These are phyloP conservation scores for Volvariella volvacea DNA, from an alignment of 1,284 basidiomycete species.

Conservation along the genomic window DNA sequence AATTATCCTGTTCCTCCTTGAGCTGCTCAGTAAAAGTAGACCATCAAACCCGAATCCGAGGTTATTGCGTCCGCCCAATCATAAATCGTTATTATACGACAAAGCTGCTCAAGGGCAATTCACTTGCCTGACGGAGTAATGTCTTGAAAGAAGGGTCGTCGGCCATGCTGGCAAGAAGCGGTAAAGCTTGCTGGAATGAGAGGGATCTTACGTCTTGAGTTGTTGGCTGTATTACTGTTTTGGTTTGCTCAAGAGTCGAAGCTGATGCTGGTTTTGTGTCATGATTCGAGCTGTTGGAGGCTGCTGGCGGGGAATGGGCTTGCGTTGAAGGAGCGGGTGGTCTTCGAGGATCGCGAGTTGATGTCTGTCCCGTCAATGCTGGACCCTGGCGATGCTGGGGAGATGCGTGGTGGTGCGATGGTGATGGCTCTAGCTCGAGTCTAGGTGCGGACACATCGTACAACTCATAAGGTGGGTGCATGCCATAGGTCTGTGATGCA, in stretches of 20 bases:
- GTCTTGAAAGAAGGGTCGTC: slow-evolving; percentile 43
- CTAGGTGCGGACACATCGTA: too few relatives aligned
- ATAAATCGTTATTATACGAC: too few relatives aligned
- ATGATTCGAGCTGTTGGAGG: neutral
- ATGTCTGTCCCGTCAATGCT: neutral
- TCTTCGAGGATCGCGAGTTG: neutral
- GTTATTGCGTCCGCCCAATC: slow-evolving; percentile 1
- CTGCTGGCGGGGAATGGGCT: neutral
- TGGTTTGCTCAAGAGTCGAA: too few relatives aligned
- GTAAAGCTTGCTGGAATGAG: slow-evolving; percentile 62
- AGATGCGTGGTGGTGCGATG: neutral
- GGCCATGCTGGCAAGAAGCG: slow-evolving; percentile 42
- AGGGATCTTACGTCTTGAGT: slow-evolving; percentile 34
- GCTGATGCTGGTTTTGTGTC: neutral
- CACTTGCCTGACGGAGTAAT: slow-evolving; percentile 41
- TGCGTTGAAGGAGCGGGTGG: neutral
- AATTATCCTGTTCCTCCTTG: slow-evolving; percentile 56
- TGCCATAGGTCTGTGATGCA: too few relatives aligned
- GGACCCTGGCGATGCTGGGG: neutral
- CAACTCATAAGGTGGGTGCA: too few relatives aligned
- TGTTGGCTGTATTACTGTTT: slow-evolving; percentile 8
- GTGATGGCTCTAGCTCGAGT: slow-evolving; percentile 44
- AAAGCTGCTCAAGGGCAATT: too few relatives aligned
- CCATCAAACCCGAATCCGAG: slow-evolving; percentile 8
- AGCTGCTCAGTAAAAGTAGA: slow-evolving; percentile 34